Conservation (phyloP, 176 grass and related monocot genomes). For the Carex myosuroides region DNA sequence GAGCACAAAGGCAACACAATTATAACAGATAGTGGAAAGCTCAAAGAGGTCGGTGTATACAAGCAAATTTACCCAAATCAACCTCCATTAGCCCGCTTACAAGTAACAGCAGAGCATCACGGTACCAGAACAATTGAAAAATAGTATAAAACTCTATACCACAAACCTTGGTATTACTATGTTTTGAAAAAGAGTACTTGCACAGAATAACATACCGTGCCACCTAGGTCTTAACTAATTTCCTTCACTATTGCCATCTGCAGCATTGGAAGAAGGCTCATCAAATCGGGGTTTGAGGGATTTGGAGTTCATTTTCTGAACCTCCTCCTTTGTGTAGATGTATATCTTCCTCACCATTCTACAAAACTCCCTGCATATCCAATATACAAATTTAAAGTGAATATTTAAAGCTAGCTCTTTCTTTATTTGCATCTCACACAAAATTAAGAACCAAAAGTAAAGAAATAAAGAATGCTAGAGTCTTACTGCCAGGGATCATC, state of each 20-base stretch:
- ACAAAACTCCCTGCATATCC: conserved; percentile 66
- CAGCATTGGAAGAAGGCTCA: conserved; percentile 10
- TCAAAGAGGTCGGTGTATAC: background rate
- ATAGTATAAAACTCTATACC: background rate
- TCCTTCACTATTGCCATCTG: conserved; percentile 27
- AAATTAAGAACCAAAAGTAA: conserved; percentile 3
- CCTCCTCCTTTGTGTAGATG: conserved; percentile 84
- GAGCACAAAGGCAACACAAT: background rate
- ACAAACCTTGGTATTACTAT: background rate
- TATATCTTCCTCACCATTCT: conserved; percentile 78
- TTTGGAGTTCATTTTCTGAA: conserved; percentile 80
- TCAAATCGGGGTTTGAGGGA: conserved; percentile 40
- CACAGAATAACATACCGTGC: conserved; percentile 9
- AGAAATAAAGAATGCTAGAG: background rate
- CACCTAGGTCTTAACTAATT: conserved; percentile 32
- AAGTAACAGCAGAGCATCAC: background rate
- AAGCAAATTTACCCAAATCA: background rate
- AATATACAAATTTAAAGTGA: background rate
- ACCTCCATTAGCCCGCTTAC: background rate
- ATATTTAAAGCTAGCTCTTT: background rate
- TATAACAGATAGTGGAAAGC: background rate
- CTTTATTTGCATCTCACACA: background rate
- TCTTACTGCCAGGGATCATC: conserved; percentile 97
- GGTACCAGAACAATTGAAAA: background rate
- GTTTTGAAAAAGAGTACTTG: background rate